Evolutionary conservation across 441 rosid genomes (phyloP), one percentile per base, ranked within the genome.

Genomic region (Viola pubescens): DNA sequence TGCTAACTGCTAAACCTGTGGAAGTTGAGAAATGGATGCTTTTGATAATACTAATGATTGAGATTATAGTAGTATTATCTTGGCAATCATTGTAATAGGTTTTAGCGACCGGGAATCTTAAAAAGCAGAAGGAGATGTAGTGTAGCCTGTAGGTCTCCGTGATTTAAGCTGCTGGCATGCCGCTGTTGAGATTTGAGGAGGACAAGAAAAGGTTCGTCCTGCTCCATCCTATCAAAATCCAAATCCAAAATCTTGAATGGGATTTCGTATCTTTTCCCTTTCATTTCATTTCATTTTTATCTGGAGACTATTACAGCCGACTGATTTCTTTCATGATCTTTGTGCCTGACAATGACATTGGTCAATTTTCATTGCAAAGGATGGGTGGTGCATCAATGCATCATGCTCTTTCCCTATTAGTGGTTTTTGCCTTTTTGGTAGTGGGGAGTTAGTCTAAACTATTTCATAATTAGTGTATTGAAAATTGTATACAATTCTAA

Each of bases 141-240:
- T 16, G 19, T 16, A 16, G 19, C 19, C 19, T 16, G 19, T 16
- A 16, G 1, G 8, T 53, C 13, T 49, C 79, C 76, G 74, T 60
- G 62, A 75, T 72, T 69, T 68, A 59, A 58, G 74, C 66, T 56
- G 49, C 37, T 45, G 60, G 34, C 4, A 14, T 56, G 56, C n/a
- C 49, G 10, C 11, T 46, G n/a, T 10, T 10, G 9, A 9, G 49
- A 26, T 26, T 39, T 63, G 60, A 65, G 9, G 10, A 37, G 10
- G 70, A 54, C 59, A 67, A 53, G 16, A 26, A 50, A 60, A 42
- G n/a, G 34, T 56, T 42, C 45, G 13, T 34, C 37, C 6, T 9
- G 19, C 3, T 48, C 52, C 43, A 10, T 46, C n/a, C 54, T 7
- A 49, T 67, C 68, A 12, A 12, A 37, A 52, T 44, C 44, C 38